Evolutionary conservation across 306 rosid species (phyloP).

Genomic region (Luffa aegyptiaca): DNA sequence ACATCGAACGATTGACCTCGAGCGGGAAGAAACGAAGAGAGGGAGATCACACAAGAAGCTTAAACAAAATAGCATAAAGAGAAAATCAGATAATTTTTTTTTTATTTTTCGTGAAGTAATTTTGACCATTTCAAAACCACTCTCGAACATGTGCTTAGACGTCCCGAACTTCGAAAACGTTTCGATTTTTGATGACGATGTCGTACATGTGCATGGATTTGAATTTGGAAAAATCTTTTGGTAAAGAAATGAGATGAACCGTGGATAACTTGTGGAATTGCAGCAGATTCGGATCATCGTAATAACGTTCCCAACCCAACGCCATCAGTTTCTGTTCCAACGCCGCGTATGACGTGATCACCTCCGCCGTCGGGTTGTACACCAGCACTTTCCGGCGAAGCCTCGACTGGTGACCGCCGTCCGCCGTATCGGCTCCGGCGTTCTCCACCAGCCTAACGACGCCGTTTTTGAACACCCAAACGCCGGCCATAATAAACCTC

Average conservation of each 20-base stretch:
- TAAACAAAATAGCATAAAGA: background rate
- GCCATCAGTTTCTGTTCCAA: constrained; percentile 47
- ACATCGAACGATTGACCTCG: background rate
- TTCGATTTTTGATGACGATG: constrained; percentile 82
- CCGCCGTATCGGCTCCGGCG: constrained; percentile 32
- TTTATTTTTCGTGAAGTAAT: background rate
- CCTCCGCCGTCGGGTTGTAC: constrained; percentile 50
- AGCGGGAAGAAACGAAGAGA: no score
- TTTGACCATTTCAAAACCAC: no score
- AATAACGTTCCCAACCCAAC: constrained; percentile 87
- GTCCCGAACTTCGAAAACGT: constrained; percentile 70
- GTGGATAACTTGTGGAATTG: constrained; percentile 85
- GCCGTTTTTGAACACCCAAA: constrained; percentile 90
- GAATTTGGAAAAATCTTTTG: constrained; percentile 60
- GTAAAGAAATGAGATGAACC: constrained; percentile 80
- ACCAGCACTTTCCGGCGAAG: constrained; percentile 56
- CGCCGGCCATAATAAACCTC: constrained; percentile 50
- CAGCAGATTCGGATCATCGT: constrained; percentile 74
- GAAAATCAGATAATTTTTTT: background rate
- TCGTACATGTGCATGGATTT: constrained; percentile 95
- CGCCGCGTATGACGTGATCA: constrained; percentile 42
- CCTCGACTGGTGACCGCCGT: constrained; percentile 22
- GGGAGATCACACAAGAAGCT: background rate
- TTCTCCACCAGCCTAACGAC: constrained; percentile 78
- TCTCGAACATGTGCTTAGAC: constrained; percentile 8